These are phyloP conservation scores for Leccinellum luteum DNA, from an alignment of 768 basidiomycete genomes.

Conservation along the genomic window DNA sequence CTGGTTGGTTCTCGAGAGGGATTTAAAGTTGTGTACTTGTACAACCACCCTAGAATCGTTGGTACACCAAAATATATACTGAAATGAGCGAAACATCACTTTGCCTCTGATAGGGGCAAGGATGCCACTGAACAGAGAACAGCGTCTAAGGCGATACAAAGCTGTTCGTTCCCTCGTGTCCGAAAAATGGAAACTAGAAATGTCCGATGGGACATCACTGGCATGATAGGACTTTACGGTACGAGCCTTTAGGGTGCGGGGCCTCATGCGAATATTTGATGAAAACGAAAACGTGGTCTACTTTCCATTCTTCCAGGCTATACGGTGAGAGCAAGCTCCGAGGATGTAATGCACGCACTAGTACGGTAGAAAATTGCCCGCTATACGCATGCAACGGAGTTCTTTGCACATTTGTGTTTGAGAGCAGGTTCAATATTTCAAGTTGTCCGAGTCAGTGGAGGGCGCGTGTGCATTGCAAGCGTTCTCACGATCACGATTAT, in stretches of 20 bases:
- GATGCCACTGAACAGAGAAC: neutral
- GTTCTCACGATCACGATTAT: neutral
- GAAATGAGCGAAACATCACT: no score
- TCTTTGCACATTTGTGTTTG: neutral
- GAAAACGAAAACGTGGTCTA: neutral
- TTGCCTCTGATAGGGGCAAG: neutral
- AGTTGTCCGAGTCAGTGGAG: no score
- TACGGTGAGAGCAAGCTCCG: neutral
- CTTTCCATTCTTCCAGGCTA: neutral
- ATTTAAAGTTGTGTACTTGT: neutral
- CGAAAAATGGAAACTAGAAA: slow-evolving; percentile 10
- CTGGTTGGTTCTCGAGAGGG: neutral
- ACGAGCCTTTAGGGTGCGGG: no score
- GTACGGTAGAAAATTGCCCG: neutral
- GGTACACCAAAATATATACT: no score
- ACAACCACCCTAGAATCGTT: neutral
- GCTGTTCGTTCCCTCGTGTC: neutral
- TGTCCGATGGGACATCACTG: neutral
- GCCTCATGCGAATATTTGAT: neutral
- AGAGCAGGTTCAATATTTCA: no score
- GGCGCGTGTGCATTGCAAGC: no score
- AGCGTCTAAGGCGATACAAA: neutral
- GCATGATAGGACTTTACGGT: slow-evolving; percentile 2
- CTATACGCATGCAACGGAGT: neutral
- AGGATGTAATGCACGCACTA: neutral